Base-by-base conservation (phyloP, 106 monocot genomes). In the Vanilla planifolia region DNA sequence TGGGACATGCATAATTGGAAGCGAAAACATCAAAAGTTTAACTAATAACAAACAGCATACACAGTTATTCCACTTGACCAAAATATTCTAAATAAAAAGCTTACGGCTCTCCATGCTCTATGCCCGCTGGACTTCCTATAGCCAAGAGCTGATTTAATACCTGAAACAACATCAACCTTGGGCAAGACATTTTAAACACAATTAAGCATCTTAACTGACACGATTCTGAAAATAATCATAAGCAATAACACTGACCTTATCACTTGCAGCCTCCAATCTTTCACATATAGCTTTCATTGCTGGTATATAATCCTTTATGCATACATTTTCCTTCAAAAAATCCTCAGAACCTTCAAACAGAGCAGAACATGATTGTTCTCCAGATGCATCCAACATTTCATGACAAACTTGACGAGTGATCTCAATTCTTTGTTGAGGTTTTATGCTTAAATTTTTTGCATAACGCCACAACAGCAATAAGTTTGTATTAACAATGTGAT, bases 251-350 rank as follows among this genome's bases (percentile, higher is more conserved):
- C 53, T 71, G 51, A 87, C 88, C 88, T 88, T 88, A 61, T 63
- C 79, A 47, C 61, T 36, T 24, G 75, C 60, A 71, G 73, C 73
- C 43, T 83, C 79, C 32, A 88, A 76, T 64, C 76, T 83, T 67
- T 83, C 79, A 70, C 88, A 88, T 43, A 88, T 64, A 65, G 76
- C 73, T 73, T 74, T 79, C 88, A 88, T 88, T 52, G 69, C 88
- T 52, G 88, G 88, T 36, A 82, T 57, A 70, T 33, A 82, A 68
- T 83, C 79, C 33, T 76, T 72, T 43, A 88, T 40, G 15, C 32
- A 62, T 19, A 79, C 48, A 76, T 82, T 76, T 65, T 82, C 79
- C 46, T 73, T 75, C 21, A 43, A 23, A 66, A 43, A 45, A 24
- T 80, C 58, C 23, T 57, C 56, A 39, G 44, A 26, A 51, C 59